phyloP scores from a whole-genome alignment of 2,329 filamentous ascomycete species.

The Fusarium decemcellulare region DNA sequence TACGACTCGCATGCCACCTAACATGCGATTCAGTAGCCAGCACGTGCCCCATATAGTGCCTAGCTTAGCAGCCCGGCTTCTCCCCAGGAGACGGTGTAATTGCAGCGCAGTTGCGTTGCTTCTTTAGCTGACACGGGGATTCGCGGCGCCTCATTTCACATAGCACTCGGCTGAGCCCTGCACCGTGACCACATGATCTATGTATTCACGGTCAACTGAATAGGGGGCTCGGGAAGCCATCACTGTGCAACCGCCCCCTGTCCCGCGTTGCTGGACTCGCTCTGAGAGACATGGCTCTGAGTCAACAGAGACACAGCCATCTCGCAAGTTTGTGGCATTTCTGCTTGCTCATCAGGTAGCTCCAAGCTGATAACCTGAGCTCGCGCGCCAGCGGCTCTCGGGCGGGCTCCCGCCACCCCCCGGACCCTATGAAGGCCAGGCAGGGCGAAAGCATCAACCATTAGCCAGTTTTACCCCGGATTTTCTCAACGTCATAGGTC shows the following conservation, averaged over 20 bases:
- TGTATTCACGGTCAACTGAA: constrained; percentile 3
- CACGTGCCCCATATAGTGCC: constrained; percentile 42
- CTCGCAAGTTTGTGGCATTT: not conserved
- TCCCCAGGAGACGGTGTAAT: constrained; percentile 31
- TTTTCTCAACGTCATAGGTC: constrained; percentile 41
- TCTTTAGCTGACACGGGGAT: constrained; percentile 14
- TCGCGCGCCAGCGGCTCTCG: constrained; percentile 26
- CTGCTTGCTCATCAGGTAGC: constrained; percentile 1
- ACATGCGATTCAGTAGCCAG: constrained; percentile 42
- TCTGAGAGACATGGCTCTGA: not conserved
- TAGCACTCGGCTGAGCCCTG: not conserved
- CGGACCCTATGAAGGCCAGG: no score
- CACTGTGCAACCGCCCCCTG: constrained; percentile 7
- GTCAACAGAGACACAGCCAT: constrained; percentile 5
- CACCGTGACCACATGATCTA: constrained; percentile 19
- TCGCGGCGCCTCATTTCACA: constrained; percentile 21
- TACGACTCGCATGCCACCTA: constrained; percentile 39
- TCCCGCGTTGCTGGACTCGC: constrained; percentile 8
- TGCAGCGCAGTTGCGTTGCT: constrained; percentile 23
- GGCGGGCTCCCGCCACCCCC: constrained; percentile 4
- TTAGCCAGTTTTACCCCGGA: constrained; percentile 39
- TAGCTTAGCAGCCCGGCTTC: constrained; percentile 23
- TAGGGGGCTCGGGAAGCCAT: constrained; percentile 17
- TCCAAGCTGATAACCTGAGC: constrained; percentile 15
- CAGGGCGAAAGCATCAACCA: no score